Evolutionary conservation across 177 flowering plant species (phyloP).

Genomic region (Vitis hybrid): DNA sequence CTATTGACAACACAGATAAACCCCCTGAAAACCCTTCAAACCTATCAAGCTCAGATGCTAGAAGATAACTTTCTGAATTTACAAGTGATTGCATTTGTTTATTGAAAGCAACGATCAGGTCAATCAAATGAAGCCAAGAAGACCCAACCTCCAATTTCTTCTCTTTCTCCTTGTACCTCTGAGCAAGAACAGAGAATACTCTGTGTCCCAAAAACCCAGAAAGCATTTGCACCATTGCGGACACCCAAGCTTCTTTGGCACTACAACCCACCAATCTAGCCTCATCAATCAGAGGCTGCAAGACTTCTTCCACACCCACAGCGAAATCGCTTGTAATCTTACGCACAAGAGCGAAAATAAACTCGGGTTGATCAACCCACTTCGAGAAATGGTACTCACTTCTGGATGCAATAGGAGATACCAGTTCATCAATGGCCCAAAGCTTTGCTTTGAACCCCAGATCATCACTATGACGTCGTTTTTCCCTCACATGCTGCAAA

Average conservation of each 20-base stretch:
- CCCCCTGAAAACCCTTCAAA: constrained; percentile 21
- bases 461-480: constrained; percentile 20
- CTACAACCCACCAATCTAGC: constrained; percentile 55
- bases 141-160: constrained; percentile 32
- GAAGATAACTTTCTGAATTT: constrained; percentile 30
- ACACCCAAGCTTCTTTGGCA: constrained; percentile 73
- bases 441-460: constrained; percentile 30
- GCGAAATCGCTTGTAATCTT: constrained; percentile 50
- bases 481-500: constrained; percentile 59
- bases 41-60: constrained; percentile 18
- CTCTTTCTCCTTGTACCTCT: constrained; percentile 30
- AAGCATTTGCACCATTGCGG: constrained; percentile 56
- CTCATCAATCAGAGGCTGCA: constrained; percentile 70
- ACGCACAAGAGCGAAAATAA: constrained; percentile 60
- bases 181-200: constrained; percentile 43
- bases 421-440: constrained; percentile 72
- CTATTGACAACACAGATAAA: constrained; percentile 43
- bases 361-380: constrained; percentile 64
- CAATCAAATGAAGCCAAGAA: constrained; percentile 68
- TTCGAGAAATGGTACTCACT: constrained; percentile 54
- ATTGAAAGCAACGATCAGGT: constrained; percentile 54
- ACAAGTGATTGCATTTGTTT: constrained; percentile 51
- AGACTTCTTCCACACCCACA: constrained; percentile 51
- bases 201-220: constrained; percentile 41
- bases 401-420: constrained; percentile 56